phyloP scores from a whole-genome alignment of 2,329 filamentous ascomycete genomes.

The Aspergillus tubingensis region DNA sequence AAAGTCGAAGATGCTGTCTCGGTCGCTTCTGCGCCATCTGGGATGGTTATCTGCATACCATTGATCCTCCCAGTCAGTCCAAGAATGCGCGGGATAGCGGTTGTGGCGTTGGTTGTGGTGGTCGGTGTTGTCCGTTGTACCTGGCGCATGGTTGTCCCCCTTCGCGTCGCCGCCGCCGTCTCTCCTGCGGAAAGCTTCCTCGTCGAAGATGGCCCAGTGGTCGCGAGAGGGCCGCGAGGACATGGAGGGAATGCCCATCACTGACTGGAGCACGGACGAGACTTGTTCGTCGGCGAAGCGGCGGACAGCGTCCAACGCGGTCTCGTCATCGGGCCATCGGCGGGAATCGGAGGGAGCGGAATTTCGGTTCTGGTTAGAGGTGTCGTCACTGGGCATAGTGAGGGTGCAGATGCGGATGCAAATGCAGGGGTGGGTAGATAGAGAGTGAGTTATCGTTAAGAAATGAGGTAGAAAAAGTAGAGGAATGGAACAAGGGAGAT shows the following conservation, averaged over 20 bases:
- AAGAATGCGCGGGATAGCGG: not conserved
- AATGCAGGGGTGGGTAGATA: not conserved
- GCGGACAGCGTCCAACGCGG: slow-evolving; percentile 63
- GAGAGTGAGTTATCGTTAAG: not conserved
- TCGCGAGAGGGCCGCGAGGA: slow-evolving; percentile 33
- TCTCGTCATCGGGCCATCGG: slow-evolving; percentile 42
- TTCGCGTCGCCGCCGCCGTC: slow-evolving; percentile 10
- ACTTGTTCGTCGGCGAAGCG: slow-evolving; percentile 62
- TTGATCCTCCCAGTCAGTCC: slow-evolving; percentile 24
- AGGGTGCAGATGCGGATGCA: not conserved
- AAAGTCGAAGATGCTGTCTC: slow-evolving; percentile 37
- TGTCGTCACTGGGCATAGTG: slow-evolving; percentile 30
- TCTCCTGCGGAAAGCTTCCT: slow-evolving; percentile 27
- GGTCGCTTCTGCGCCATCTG: slow-evolving; percentile 25
- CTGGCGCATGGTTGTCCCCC: not conserved
- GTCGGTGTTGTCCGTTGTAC: not conserved
- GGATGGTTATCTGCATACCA: slow-evolving; percentile 28
- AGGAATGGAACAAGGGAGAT: not conserved
- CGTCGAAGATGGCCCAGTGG: slow-evolving; percentile 39
- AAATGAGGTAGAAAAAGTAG: slow-evolving; percentile 1
- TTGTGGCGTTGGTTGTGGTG: not conserved
- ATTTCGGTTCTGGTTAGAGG: slow-evolving; percentile 9
- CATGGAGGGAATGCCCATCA: slow-evolving; percentile 50
- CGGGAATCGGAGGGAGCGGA: slow-evolving; percentile 27
- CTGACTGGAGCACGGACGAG: slow-evolving; percentile 54